Evolutionary conservation across 2,329 filamentous ascomycete species (phyloP).

Genomic region (Paramyrothecium sp.): DNA sequence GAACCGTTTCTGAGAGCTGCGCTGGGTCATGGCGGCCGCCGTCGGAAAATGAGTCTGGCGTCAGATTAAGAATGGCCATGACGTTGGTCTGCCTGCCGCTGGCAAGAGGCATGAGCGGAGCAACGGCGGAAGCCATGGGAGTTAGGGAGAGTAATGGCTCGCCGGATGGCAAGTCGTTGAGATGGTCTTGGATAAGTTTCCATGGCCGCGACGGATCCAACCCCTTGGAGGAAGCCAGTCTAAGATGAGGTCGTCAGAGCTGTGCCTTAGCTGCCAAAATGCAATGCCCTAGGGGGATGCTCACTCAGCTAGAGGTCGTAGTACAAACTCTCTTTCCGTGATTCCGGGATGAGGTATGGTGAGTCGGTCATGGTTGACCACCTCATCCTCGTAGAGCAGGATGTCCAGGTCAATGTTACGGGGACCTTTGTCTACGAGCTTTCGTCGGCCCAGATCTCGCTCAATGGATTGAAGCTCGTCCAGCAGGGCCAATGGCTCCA

Average conservation of each 20-base stretch:
- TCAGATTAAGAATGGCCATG: constrained; percentile 95
- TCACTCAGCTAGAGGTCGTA: constrained; percentile 80
- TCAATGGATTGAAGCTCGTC: constrained; percentile 85
- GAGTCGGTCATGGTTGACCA: constrained; percentile 69
- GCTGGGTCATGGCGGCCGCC: constrained; percentile 63
- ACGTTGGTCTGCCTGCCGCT: constrained; percentile 66
- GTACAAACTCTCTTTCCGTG: constrained; percentile 88
- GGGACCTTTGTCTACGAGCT: constrained; percentile 88
- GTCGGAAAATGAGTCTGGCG: constrained; percentile 96
- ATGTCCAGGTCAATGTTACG: constrained; percentile 95
- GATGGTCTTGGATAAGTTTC: constrained; percentile 60
- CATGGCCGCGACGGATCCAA: constrained; percentile 54
- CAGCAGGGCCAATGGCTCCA: constrained; percentile 74
- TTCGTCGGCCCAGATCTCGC: constrained; percentile 72
- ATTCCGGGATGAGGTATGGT: constrained; percentile 83
- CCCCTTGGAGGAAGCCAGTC: constrained; percentile 54
- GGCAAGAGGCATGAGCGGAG: constrained; percentile 58
- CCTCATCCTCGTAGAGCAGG: constrained; percentile 71
- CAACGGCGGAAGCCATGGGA: constrained; percentile 43
- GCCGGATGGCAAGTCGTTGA: constrained; percentile 54
- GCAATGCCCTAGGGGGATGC: constrained; percentile 16
- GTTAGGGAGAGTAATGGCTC: constrained; percentile 57
- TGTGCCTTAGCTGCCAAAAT: background rate
- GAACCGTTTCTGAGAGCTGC: constrained; percentile 58
- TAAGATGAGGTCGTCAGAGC: constrained; percentile 18